These are phyloP conservation scores for Yamadazyma sp. DNA, from an alignment of 1,139 yeast genomes.

Conservation along the genomic window DNA sequence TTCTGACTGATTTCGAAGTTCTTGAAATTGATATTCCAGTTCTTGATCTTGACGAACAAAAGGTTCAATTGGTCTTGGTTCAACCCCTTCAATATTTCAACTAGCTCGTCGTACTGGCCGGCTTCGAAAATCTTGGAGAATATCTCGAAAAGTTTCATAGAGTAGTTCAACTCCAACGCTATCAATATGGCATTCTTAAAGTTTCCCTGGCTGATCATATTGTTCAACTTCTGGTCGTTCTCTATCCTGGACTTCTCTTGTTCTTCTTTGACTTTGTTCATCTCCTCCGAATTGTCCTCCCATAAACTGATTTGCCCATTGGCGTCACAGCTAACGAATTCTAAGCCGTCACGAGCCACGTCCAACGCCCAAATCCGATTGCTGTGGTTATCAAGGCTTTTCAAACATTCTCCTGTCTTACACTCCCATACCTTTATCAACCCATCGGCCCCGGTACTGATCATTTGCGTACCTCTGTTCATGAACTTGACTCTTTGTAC, in stretches of 20 bases:
- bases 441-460: conserved; percentile 94
- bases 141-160: conserved; percentile 78
- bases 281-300: conserved; percentile 83
- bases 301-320: conserved; percentile 89
- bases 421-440: conserved; percentile 88
- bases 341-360: conserved; percentile 62
- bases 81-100: conserved; percentile 59
- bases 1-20: conserved; percentile 81
- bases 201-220: conserved; percentile 66
- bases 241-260: conserved; percentile 64
- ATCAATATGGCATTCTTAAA: conserved; percentile 88
- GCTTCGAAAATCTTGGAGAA: conserved; percentile 53
- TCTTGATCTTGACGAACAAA: conserved; percentile 75
- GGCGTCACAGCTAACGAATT: conserved; percentile 85
- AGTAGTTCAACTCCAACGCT: conserved; percentile 83
- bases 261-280: conserved; percentile 49
- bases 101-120: conserved; percentile 55
- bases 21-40: conserved; percentile 91
- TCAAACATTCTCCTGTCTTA: conserved; percentile 70
- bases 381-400: conserved; percentile 87
- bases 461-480: conserved; percentile 64
- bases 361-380: conserved; percentile 94
- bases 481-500: conserved; percentile 79
- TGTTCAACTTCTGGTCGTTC: conserved; percentile 81
- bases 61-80: conserved; percentile 58